phyloP scores from a whole-genome alignment of 768 basidiomycete species.

The Dictyophora rubrovolvata region DNA sequence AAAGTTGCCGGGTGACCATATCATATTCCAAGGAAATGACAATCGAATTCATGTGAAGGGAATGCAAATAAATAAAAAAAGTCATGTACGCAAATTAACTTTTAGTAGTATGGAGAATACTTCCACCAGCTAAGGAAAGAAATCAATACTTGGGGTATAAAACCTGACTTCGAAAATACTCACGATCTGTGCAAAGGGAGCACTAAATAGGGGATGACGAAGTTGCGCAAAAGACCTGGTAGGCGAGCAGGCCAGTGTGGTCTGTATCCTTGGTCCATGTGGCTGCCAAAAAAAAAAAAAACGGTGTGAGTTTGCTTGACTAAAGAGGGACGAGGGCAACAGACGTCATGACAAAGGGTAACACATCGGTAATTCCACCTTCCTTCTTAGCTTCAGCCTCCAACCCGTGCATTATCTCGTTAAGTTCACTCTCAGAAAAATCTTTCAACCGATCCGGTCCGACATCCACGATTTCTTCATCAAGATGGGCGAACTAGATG shows the following conservation, averaged over 20 bases:
- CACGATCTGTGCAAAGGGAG: not conserved
- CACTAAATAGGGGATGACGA: slow-evolving; percentile 25
- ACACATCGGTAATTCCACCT: slow-evolving; percentile 23
- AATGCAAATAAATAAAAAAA: no score
- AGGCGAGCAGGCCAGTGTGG: slow-evolving; percentile 24
- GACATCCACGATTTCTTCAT: slow-evolving; percentile 29
- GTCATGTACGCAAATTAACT: no score
- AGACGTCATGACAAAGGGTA: slow-evolving; percentile 30
- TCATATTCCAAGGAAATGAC: no score
- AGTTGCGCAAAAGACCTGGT: slow-evolving; percentile 29
- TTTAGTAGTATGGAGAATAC: not conserved
- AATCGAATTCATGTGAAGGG: no score
- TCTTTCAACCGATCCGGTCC: slow-evolving; percentile 21
- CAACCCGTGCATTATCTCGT: slow-evolving; percentile 19
- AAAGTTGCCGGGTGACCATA: no score
- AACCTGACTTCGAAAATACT: not conserved
- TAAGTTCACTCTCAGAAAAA: slow-evolving; percentile 21
- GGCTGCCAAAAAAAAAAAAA: slow-evolving; percentile 18
- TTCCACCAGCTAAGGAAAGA: not conserved
- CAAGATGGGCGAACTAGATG: slow-evolving; percentile 24
- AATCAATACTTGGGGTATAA: not conserved
- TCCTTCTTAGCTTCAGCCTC: slow-evolving; percentile 24
- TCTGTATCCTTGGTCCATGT: slow-evolving; percentile 28
- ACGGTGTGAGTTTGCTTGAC: not conserved
- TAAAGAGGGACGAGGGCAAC: slow-evolving; percentile 1